A percentile compares a stretch with the other conserved stretches of the same genome.
These are phyloP conservation scores for Xerocomellus amylosporus DNA, from an alignment of 768 basidiomycete species.

Conservation along the genomic window DNA sequence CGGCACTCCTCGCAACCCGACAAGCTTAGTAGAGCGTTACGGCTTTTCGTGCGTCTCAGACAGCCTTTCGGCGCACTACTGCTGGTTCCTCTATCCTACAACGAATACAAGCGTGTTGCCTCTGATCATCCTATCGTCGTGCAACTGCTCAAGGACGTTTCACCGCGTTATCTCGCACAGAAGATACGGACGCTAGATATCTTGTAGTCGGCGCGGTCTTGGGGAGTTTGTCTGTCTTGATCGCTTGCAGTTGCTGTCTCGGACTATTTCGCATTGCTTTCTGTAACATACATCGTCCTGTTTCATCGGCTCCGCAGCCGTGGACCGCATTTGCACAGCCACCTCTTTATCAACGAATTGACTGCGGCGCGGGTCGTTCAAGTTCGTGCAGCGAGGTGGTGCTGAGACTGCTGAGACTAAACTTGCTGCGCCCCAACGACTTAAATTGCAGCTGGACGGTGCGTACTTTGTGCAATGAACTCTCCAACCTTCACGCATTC, in stretches of 20 bases:
- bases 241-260: no score
- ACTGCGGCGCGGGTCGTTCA: constrained; percentile 1
- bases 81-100: neutral
- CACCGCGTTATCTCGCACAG: neutral
- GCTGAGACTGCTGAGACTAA: neutral
- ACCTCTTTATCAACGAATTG: neutral
- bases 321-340: constrained; percentile 4
- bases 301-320: neutral
- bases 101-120: neutral
- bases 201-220: neutral
- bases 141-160: neutral
- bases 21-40: neutral
- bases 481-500: neutral
- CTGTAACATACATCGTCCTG: no score
- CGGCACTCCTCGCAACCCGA: neutral
- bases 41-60: neutral
- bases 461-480: neutral
- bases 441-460: neutral
- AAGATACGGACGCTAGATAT: neutral
- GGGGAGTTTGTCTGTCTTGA: no score
- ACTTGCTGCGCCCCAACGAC: constrained; percentile 1
- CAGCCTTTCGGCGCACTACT: constrained; percentile 8
- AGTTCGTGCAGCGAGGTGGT: no score
- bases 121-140: neutral
- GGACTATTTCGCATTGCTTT: neutral